Percentiles rank a stretch among this genome's conserved stretches.
Conservation (phyloP, 805 yeast genomes). For the Nakazawaea laoshanensis region DNA sequence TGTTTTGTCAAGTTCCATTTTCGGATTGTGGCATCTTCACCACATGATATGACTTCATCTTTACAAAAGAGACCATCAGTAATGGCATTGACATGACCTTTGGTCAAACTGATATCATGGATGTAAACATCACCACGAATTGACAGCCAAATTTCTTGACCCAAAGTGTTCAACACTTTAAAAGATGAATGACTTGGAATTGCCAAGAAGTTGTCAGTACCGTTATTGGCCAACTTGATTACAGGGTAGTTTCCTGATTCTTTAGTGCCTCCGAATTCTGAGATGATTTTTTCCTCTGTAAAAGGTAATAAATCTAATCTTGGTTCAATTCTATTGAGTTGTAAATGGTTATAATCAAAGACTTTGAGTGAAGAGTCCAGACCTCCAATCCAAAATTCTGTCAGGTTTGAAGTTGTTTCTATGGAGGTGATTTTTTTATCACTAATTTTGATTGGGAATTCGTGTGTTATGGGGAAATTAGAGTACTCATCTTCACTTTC, state of each 20-base stretch:
- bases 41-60: conserved; percentile 13
- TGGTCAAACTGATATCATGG: conserved; percentile 18
- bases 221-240: conserved; percentile 3
- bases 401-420: conserved; percentile 18
- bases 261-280: conserved; percentile 11
- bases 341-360: conserved; percentile 26
- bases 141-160: conserved; percentile 12
- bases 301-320: conserved; percentile 10
- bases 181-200: conserved; percentile 13
- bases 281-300: conserved; percentile 6
- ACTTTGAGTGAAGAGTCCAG: conserved; percentile 18
- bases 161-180: conserved; percentile 12
- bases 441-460: conserved; percentile 15
- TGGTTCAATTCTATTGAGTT: conserved; percentile 14
- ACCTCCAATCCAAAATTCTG: conserved; percentile 19
- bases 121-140: conserved; percentile 17
- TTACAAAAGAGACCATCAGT: conserved; percentile 14
- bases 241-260: conserved; percentile 8
- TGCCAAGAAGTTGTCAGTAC: conserved; percentile 5
- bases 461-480: conserved; percentile 27
- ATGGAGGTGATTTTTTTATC: conserved; percentile 16
- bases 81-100: conserved; percentile 17
- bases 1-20: conserved; percentile 15
- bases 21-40: conserved; percentile 19
- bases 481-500: conserved; percentile 19